These are phyloP conservation scores for Fagus sylvatica DNA, from an alignment of 306 rosid species.

Conservation along the genomic window DNA sequence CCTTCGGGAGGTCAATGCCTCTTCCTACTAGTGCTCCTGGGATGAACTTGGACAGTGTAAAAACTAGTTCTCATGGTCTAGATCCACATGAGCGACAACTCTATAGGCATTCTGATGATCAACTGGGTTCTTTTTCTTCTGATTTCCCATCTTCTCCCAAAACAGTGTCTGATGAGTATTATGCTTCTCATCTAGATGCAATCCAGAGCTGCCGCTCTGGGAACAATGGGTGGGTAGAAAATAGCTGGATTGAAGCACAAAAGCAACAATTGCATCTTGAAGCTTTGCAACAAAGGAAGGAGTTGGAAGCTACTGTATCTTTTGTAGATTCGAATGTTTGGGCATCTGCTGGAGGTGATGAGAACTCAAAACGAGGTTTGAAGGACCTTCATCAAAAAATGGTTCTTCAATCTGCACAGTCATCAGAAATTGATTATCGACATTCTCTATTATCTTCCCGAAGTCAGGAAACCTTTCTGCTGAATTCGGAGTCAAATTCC, in stretches of 20 bases:
- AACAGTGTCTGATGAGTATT: constrained; percentile 44
- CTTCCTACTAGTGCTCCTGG: constrained; percentile 33
- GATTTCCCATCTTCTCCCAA: constrained; percentile 27
- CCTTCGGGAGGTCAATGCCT: constrained; percentile 61
- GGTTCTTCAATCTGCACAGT: constrained; percentile 40
- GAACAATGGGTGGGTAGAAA: constrained; percentile 47
- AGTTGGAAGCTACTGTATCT: constrained; percentile 31
- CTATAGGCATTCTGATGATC: constrained; percentile 37
- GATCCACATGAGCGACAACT: constrained; percentile 46
- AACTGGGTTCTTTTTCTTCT: constrained; percentile 38
- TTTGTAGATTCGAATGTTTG: constrained; percentile 42
- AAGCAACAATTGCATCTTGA: constrained; percentile 46
- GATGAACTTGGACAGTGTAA: constrained; percentile 31
- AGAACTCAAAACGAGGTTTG: constrained; percentile 44
- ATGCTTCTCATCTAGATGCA: constrained; percentile 40
- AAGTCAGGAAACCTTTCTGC: constrained; percentile 45
- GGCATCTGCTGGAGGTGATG: constrained; percentile 41
- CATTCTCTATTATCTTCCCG: constrained; percentile 47
- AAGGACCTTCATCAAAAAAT: constrained; percentile 50
- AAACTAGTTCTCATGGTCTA: constrained; percentile 37
- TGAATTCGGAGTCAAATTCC: constrained; percentile 41
- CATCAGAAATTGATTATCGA: constrained; percentile 48
- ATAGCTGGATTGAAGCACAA: constrained; percentile 41
- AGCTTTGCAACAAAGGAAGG: constrained; percentile 48
- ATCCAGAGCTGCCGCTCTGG: constrained; percentile 43